Base-by-base conservation (phyloP, 208 protist genomes). In the Porcisia hertigi region DNA sequence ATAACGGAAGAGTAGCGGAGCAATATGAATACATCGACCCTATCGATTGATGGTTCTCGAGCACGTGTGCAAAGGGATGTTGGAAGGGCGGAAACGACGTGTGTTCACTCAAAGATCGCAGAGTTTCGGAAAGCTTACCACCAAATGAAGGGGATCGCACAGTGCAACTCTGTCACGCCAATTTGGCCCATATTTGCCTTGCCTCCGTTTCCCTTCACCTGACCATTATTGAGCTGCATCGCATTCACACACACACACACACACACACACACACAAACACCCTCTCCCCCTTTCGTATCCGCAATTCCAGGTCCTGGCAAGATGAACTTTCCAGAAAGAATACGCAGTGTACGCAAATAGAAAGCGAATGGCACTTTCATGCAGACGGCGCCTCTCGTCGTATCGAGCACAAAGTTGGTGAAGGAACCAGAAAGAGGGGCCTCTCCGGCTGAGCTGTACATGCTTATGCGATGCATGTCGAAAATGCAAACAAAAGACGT, bases 1-100 rank as follows among this genome's bases (percentile, higher is more conserved):
- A 76, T 76, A 47, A 36, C 54, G 71, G 4, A 9, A 3, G 39
- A 41, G 66, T 14, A 23, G 66, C 16, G 45, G 63, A 49, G 63
- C 43, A 43, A 45, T 7, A 34, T 23, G 41, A 67, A 67, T 43
- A n/a, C 41, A 67, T 7, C 12, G 11, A 18, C 25, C 20, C 1
- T 25, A 52, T 36, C 47, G n/a, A 2, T 14, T 18, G n/a, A 12
- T 43, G 63, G 20, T 30, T 7, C 9, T 34, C 14, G 41, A 9
- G 47, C 7, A 2, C 47, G 39, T 34, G 23, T 23, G 23, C 7
- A 25, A 36, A 36, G 20, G 47, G 2, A 52, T 67, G 5, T 4
- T 23, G 3, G 63, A 20, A 30, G 41, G 16, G 23, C 36, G 25
- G 23, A 9, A 49, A 52, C 34, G 41, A 52, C 20, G 41, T 30